Base-by-base conservation (phyloP, 1,139 yeast genomes). In the Yamadazyma diospyri region DNA sequence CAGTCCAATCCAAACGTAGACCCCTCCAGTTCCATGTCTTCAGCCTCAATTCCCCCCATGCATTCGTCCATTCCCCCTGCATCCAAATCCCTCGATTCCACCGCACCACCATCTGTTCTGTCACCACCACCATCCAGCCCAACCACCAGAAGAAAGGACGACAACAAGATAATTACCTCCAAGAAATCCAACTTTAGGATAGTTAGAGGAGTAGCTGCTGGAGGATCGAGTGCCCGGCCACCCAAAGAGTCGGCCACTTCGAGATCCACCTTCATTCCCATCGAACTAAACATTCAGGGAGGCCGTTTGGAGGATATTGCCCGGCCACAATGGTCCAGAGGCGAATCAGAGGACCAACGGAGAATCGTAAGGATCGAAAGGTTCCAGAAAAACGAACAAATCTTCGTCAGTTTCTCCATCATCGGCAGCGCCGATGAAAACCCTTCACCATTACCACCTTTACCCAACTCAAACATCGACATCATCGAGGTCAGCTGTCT, bases 401-500 rank as follows among this genome's bases (percentile, higher is more conserved):
- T 78, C 30, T 53, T 56, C 22, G 77, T 72, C 6, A 59, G 64
- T 33, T 77, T 78, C 44, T 59, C 67, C 27, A 70, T 76, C 28
- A 64, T 78, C 29, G 79, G 79, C 1, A 52, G 71, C 34, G 79
- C 79, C 8, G 53, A 58, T 34, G 75, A 71, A 37, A 57, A 73
- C 36, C 76, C 76, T 9, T 55, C 53, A 1, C 50, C 64, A 2
- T 44, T 55, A 22, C 64, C 67, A 5, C 55, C 66, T 2, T 57
- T 62, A 1, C 59, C 60, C 0, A 43, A 47, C 27, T 68, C 65
- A 14, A 39, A 43, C 16, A 69, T 63, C 17, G 77, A 72, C 37
- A 75, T 72, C 29, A 69, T 76, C 27, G 84, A 78, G 47, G 78
- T 78, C 16, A 70, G 78, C 23, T 77, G 83, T 47, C 55, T 77